A percentile compares a stretch with the other conserved stretches of the same genome.
These are phyloP conservation scores for Paspalum notatum DNA, from an alignment of 176 grass and related monocot genomes.

Conservation along the genomic window DNA sequence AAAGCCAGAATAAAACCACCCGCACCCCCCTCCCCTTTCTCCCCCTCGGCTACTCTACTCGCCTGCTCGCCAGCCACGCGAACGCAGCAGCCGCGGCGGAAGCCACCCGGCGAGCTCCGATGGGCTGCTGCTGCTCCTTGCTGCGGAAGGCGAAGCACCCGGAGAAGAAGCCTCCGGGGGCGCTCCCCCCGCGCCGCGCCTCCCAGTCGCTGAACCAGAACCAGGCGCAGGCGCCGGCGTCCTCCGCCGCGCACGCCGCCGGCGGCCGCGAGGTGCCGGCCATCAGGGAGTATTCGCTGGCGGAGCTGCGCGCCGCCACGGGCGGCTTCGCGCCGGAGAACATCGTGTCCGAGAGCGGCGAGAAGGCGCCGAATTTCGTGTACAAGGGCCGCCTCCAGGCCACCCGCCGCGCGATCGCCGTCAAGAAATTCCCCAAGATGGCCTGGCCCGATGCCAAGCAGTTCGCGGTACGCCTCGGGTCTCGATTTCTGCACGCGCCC, in stretches of 20 bases:
- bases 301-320: slow-evolving; percentile 74
- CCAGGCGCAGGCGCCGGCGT: slow-evolving; percentile 10
- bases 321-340: slow-evolving; percentile 64
- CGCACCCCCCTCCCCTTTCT: background rate
- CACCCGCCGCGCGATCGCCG: slow-evolving; percentile 69
- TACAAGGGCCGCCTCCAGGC: slow-evolving; percentile 73
- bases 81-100: background rate
- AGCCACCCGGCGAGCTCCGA: slow-evolving; percentile 13
- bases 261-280: slow-evolving; percentile 40
- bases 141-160: slow-evolving; percentile 55
- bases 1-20: slow-evolving; percentile 21
- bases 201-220: slow-evolving; percentile 39
- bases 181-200: slow-evolving; percentile 25
- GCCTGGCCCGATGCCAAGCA: slow-evolving; percentile 97
- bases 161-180: slow-evolving; percentile 67
- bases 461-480: slow-evolving; percentile 63
- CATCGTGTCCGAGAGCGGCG: slow-evolving; percentile 95
- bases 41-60: background rate
- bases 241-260: background rate
- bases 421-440: slow-evolving; percentile 92
- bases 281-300: slow-evolving; percentile 75
- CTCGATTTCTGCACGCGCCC: background rate
- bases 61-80: background rate
- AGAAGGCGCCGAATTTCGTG: slow-evolving; percentile 94
- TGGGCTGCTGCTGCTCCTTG: slow-evolving; percentile 84